Base-by-base conservation (phyloP, 495 filamentous ascomycete species). In the Bathelium albidoporum region DNA sequence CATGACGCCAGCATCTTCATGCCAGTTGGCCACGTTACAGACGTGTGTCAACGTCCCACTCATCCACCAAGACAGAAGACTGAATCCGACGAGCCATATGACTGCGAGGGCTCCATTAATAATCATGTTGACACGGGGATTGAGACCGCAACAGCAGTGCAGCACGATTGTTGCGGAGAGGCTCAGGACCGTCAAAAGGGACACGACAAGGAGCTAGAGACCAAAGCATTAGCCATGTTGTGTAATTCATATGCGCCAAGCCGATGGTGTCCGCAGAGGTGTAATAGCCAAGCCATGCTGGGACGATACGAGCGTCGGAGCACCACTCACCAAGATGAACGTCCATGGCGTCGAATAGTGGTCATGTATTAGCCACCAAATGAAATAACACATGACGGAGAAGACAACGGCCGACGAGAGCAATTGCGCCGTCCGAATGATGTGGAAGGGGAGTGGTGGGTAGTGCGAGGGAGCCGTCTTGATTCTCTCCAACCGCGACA, bases 321-420 rank as follows among this genome's bases (percentile, higher is more conserved):
- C 32, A 31, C 53, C 39, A 66, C 80, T 63, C 78, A 87, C 85
- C 59, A 87, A 72, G 22, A 87, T 74, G 67, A 87, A 87, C 28
- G 85, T 84, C 78, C 82, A 87, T 14, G 85, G 86, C 3, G 85
- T 73, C 59, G 76, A 75, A 69, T 77, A 83, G 36, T 77, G 73
- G 62, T 82, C 81, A 39, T 73, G 65, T 58, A 78, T 77, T 32
- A 89, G 79, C 64, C 86, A 79, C 66, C 79, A 81, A 60, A 82
- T 79, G 74, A 89, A 89, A 65, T 83, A 83, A 55, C 73, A 75
- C 68, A 88, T 80, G 43, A 88, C 81, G 60, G 75, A 77, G 32
- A 73, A 79, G 64, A 86, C 82, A 32, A 87, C 75, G 61, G 85
- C 36, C 3, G 83, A 73, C 18, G 83, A 82, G 28, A 86, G 61